A percentile compares a stretch with the other conserved stretches of the same genome.
Conservation (phyloP, 1,284 basidiomycete species). For the Puccinia horiana region DNA sequence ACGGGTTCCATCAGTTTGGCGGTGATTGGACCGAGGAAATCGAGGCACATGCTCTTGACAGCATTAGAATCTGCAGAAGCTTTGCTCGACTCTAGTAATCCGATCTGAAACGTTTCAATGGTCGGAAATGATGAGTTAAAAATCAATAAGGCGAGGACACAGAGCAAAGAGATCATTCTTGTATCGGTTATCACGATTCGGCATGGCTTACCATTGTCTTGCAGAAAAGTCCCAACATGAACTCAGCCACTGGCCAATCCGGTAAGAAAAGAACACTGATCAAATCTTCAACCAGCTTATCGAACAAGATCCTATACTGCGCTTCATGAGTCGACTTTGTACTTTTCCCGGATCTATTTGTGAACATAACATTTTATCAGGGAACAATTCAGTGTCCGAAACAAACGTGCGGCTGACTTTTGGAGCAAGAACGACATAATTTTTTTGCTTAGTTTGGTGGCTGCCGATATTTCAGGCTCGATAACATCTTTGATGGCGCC, state of each 20-base stretch:
- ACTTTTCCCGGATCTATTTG: constrained; percentile 35
- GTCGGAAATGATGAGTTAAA: neutral
- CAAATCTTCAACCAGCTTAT: constrained; percentile 37
- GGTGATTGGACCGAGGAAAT: constrained; percentile 45
- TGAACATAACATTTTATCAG: neutral
- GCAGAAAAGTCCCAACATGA: constrained; percentile 39
- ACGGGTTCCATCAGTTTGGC: constrained; percentile 19
- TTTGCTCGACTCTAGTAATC: constrained; percentile 35
- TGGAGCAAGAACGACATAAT: constrained; percentile 45
- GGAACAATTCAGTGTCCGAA: neutral
- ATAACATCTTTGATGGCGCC: constrained; percentile 20
- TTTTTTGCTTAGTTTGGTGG: constrained; percentile 40
- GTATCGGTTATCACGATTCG: neutral
- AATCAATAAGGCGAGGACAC: neutral
- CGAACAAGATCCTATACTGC: constrained; percentile 35
- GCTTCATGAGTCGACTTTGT: constrained; percentile 41
- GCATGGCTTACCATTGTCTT: constrained; percentile 46
- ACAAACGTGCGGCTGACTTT: constrained; percentile 26
- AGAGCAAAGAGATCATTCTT: neutral
- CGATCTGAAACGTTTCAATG: constrained; percentile 9
- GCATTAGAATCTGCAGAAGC: constrained; percentile 34
- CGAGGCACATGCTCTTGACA: constrained; percentile 46
- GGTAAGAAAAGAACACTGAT: constrained; percentile 38
- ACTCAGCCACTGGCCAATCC: constrained; percentile 48
- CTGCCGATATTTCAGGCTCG: constrained; percentile 27